Base-by-base conservation (phyloP, 305 asterid genomes). In the Fraxinus latifolia region DNA sequence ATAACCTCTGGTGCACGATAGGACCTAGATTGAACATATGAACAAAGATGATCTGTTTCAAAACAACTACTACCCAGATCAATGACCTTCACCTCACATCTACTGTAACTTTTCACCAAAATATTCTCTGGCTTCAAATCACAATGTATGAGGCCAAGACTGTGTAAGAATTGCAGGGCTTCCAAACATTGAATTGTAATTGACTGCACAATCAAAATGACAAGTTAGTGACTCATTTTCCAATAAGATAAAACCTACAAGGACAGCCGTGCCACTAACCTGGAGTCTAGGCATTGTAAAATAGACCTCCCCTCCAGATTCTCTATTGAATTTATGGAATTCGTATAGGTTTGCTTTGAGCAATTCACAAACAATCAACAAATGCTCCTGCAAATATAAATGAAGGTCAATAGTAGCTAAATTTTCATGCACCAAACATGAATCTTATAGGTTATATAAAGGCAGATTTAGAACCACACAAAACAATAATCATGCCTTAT, bases 1-100 rank as follows among this genome's bases (percentile, higher is more conserved):
- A 95, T 94, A 77, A 95, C 98, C 88, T 95, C 99, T n/a, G 98
- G 99, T 37, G 99, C 98, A 21, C 99, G 95, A 82, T 95, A 95
- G 62, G 99, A 95, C 87, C 99, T 89, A 78, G 99, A 95, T 86
- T 95, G 99, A 85, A 95, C 99, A 83, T 96, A 96, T 31, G 99
- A 93, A 88, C 99, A 96, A 58, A 96, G 97, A 90, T 96, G 98
- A 86, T 96, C 98, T 15, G 98, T 96, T 83, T 93, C 95, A 76
- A 94, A 96, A 80, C 98, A 96, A 85, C 99, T 95, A 87, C 99
- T 96, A 79, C 98, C 99, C 23, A 96, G 89, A 82, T 96, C 99
- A 81, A 96, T 96, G 86, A 96, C 97, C 93, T 96, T 96, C 88
- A 96, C 93, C 88, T 96, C 99, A 85, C 99, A 96, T 86, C 98